These are phyloP conservation scores for Rauvolfia tetraphylla DNA, from an alignment of 257 asterid genomes.

Conservation along the genomic window DNA sequence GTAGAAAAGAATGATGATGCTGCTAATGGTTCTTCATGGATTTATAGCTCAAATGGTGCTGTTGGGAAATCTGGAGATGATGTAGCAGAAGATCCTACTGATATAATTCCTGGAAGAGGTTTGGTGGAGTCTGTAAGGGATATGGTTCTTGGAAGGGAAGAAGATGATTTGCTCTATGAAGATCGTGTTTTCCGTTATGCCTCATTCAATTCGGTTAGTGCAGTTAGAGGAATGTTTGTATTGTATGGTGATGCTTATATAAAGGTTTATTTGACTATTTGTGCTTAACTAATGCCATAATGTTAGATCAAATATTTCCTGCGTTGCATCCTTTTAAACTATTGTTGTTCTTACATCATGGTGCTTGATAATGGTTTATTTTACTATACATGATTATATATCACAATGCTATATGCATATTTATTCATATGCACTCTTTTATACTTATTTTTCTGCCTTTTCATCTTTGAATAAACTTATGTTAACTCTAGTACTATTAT, in stretches of 20 bases:
- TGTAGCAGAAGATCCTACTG: constrained; percentile 41
- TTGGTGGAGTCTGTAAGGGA: constrained; percentile 77
- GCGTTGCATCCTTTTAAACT: background rate
- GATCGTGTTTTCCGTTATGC: constrained; percentile 92
- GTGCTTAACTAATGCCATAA: background rate
- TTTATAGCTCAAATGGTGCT: constrained; percentile 42
- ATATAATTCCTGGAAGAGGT: constrained; percentile 58
- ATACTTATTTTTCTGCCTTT: constrained; percentile 6
- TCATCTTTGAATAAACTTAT: constrained; percentile 33
- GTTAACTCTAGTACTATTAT: background rate
- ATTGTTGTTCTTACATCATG: background rate
- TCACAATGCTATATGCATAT: background rate
- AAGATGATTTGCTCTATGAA: constrained; percentile 85
- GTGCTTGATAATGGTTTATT: background rate
- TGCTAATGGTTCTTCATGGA: constrained; percentile 55
- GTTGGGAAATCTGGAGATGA: constrained; percentile 37
- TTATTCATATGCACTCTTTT: background rate
- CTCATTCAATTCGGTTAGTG: constrained; percentile 77
- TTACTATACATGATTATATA: background rate
- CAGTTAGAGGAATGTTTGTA: constrained; percentile 10
- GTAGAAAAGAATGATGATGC: constrained; percentile 50
- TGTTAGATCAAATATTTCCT: background rate
- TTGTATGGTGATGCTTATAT: background rate
- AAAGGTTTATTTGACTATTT: background rate
- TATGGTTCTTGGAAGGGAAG: constrained; percentile 66